Percentiles rank a stretch among this genome's conserved stretches.
These are phyloP conservation scores for Talinum fruticosum DNA, from an alignment of 148 eudicot species.

Conservation along the genomic window DNA sequence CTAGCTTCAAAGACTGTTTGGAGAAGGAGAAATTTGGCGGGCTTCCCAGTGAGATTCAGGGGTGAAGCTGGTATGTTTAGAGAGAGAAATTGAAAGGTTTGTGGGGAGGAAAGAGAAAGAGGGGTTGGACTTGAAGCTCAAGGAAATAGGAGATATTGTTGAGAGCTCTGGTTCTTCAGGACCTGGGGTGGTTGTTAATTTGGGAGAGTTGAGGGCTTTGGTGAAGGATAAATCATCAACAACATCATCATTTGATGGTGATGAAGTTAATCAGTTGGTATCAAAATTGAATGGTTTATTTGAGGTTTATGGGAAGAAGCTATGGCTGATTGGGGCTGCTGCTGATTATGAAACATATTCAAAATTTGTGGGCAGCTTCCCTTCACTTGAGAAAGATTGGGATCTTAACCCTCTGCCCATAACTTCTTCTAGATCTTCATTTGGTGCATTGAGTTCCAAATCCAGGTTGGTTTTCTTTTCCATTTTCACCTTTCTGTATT, in stretches of 20 bases:
- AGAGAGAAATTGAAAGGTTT: conserved; percentile 46
- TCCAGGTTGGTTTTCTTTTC: conserved; percentile 44
- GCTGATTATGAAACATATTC: conserved; percentile 44
- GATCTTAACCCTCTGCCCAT: conserved; percentile 62
- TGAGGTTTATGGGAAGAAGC: conserved; percentile 38
- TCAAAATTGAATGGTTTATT: conserved; percentile 38
- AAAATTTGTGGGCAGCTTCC: conserved; percentile 49
- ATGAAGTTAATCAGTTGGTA: not conserved
- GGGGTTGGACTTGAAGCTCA: conserved; percentile 41
- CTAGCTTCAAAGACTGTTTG: not conserved
- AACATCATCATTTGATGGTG: not conserved
- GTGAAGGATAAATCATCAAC: not conserved
- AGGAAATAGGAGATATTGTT: conserved; percentile 36
- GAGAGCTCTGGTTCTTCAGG: conserved; percentile 18
- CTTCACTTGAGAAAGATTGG: conserved; percentile 58
- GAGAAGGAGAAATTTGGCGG: not conserved
- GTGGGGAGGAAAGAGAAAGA: conserved; percentile 20
- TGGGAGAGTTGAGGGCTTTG: conserved; percentile 62
- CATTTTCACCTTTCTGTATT: conserved; percentile 2
- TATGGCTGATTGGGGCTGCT: conserved; percentile 55
- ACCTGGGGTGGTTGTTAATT: conserved; percentile 35
- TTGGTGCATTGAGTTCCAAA: conserved; percentile 39
- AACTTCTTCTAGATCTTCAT: conserved; percentile 40
- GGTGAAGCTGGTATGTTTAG: not conserved
- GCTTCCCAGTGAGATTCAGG: not conserved